Conservation (phyloP, 192 early-diverging fungal genomes). For the Rhizophagus prolifer region DNA sequence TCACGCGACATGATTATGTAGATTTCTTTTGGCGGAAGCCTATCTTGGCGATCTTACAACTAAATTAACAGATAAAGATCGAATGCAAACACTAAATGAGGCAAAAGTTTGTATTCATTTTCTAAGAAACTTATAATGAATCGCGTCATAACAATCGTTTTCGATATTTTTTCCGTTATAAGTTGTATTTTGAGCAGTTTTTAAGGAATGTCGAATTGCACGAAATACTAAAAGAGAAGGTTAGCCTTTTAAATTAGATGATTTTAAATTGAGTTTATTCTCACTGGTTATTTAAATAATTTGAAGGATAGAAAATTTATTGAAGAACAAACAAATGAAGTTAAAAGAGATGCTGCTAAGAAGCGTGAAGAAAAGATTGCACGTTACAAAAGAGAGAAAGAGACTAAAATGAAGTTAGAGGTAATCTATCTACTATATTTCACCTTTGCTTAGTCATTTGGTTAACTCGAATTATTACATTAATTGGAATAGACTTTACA, state of each 20-base stretch:
- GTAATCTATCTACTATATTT: slow-evolving; percentile 13
- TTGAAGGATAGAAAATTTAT: slow-evolving; percentile 41
- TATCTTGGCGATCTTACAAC: slow-evolving; percentile 56
- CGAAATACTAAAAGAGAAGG: slow-evolving; percentile 35
- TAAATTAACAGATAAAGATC: slow-evolving; percentile 46
- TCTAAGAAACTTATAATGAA: not conserved
- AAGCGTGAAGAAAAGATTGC: slow-evolving; percentile 71
- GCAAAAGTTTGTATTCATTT: slow-evolving; percentile 47
- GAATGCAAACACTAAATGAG: slow-evolving; percentile 40
- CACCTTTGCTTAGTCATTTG: not conserved
- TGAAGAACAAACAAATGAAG: slow-evolving; percentile 42
- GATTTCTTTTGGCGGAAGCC: slow-evolving; percentile 58
- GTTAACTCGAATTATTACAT: not conserved
- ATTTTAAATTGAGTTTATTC: slow-evolving; percentile 23
- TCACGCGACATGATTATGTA: slow-evolving; percentile 14
- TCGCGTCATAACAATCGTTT: not conserved
- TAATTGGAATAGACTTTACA: slow-evolving; percentile 32
- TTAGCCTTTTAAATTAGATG: slow-evolving; percentile 10
- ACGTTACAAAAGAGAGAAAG: slow-evolving; percentile 76
- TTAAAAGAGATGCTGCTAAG: slow-evolving; percentile 48
- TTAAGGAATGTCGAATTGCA: slow-evolving; percentile 37
- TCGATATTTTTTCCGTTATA: slow-evolving; percentile 6
- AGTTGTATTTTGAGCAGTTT: slow-evolving; percentile 45
- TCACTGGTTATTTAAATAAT: slow-evolving; percentile 38
- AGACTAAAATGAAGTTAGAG: slow-evolving; percentile 57